Evolutionary conservation across 306 rosid species (phyloP).

Genomic region (Quercus variabilis): DNA sequence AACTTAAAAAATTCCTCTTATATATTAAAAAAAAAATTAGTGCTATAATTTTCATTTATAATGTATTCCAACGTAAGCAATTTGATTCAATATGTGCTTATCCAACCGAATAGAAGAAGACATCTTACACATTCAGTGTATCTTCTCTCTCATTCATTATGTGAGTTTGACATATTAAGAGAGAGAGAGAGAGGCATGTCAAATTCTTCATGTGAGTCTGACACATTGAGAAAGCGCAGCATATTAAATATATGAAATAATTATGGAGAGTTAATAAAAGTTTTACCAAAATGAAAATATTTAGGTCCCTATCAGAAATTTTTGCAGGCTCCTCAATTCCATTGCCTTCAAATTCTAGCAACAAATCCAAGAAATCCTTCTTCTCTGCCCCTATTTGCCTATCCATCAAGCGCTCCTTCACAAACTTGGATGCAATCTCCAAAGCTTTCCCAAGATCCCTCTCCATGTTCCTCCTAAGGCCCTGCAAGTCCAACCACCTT

Average conservation of each 20-base stretch:
- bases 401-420: slow-evolving; percentile 32
- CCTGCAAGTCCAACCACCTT: slow-evolving; percentile 50
- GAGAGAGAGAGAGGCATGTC: too few relatives aligned
- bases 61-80: too few relatives aligned
- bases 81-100: too few relatives aligned
- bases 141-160: too few relatives aligned
- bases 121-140: too few relatives aligned
- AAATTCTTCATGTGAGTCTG: too few relatives aligned
- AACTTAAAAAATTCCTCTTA: too few relatives aligned
- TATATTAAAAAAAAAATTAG: too few relatives aligned
- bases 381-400: not conserved
- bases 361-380: slow-evolving; percentile 53
- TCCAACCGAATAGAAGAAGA: rapidly evolving
- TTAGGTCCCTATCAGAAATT: slow-evolving; percentile 43
- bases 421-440: slow-evolving; percentile 36
- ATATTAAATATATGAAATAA: too few relatives aligned
- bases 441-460: slow-evolving; percentile 50
- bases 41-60: too few relatives aligned
- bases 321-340: slow-evolving; percentile 31
- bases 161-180: too few relatives aligned
- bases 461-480: slow-evolving; percentile 43
- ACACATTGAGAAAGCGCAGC: too few relatives aligned
- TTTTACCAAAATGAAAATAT: slow-evolving; percentile 51
- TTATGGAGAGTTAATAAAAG: not conserved
- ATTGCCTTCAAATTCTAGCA: slow-evolving; percentile 46